Percentiles rank a stretch among this genome's conserved stretches.
These are phyloP conservation scores for Aquanectria penicillioides DNA, from an alignment of 2,329 filamentous ascomycete genomes.

Conservation along the genomic window DNA sequence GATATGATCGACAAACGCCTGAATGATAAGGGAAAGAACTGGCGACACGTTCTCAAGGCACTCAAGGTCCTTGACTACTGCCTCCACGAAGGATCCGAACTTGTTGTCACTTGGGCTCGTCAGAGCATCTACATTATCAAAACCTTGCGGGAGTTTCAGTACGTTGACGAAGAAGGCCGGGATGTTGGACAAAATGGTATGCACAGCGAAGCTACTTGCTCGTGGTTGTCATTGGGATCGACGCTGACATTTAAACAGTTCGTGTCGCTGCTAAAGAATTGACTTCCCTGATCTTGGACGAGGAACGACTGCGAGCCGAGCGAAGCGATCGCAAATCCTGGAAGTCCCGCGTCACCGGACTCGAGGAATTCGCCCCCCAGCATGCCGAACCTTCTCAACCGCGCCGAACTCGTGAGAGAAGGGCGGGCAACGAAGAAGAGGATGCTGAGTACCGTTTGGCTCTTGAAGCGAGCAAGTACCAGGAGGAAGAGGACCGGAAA, in stretches of 20 bases:
- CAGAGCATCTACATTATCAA: constrained; percentile 99
- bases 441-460: constrained; percentile 92
- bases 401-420: constrained; percentile 59
- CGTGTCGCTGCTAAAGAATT: constrained; percentile 96
- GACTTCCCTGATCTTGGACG: constrained; percentile 89
- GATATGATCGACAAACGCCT: constrained; percentile 99
- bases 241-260: constrained; percentile 64
- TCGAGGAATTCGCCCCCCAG: constrained; percentile 78
- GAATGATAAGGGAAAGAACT: constrained; percentile 99
- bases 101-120: constrained; percentile 96
- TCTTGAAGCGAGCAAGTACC: constrained; percentile 92
- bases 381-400: constrained; percentile 53
- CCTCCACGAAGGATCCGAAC: constrained; percentile 94
- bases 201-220: constrained; percentile 36
- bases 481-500: constrained; percentile 88
- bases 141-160: constrained; percentile 95
- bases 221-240: background rate
- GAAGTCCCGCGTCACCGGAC: constrained; percentile 95
- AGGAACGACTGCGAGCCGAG: constrained; percentile 90
- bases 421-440: constrained; percentile 75
- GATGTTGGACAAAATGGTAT: constrained; percentile 97
- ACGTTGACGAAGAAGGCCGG: constrained; percentile 92
- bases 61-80: constrained; percentile 98
- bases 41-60: constrained; percentile 97
- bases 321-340: constrained; percentile 91